A percentile compares a stretch with the other conserved stretches of the same genome.
These are phyloP conservation scores for Kazachstania bromeliacearum DNA, from an alignment of 805 yeast genomes.

Conservation along the genomic window DNA sequence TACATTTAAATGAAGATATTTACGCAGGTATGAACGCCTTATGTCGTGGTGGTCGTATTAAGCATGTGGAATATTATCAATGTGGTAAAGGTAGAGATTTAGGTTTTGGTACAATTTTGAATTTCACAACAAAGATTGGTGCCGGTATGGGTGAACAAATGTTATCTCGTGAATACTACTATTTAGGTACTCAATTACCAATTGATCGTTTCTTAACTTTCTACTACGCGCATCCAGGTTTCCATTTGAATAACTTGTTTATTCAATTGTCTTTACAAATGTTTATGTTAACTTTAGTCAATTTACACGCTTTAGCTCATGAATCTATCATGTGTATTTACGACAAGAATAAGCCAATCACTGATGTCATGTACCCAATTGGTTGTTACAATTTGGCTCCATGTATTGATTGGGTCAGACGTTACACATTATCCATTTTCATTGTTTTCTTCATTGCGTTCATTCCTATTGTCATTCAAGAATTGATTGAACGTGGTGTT, in stretches of 20 bases:
- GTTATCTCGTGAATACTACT: constrained; percentile 75
- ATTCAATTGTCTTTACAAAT: constrained; percentile 67
- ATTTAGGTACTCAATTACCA: constrained; percentile 72
- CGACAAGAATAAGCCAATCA: constrained; percentile 53
- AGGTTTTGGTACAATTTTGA: constrained; percentile 78
- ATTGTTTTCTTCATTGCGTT: constrained; percentile 75
- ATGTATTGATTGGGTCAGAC: constrained; percentile 71
- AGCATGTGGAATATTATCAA: constrained; percentile 80
- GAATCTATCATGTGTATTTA: constrained; percentile 63
- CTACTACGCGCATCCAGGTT: constrained; percentile 82
- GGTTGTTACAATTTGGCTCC: constrained; percentile 72
- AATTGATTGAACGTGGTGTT: constrained; percentile 71
- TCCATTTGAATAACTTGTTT: constrained; percentile 72
- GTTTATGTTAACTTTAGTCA: constrained; percentile 60
- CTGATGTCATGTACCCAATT: constrained; percentile 54
- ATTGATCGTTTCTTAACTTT: constrained; percentile 73
- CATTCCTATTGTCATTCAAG: constrained; percentile 70
- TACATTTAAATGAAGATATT: constrained; percentile 80
- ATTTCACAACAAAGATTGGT: constrained; percentile 81
- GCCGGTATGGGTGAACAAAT: constrained; percentile 92
- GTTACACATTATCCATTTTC: constrained; percentile 72
- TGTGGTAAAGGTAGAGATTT: constrained; percentile 89
- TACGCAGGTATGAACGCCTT: constrained; percentile 82
- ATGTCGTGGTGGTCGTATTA: constrained; percentile 78
- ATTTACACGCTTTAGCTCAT: constrained; percentile 63